Conservation (phyloP, 2,329 filamentous ascomycete genomes). For the Penicillium vulpinum region DNA sequence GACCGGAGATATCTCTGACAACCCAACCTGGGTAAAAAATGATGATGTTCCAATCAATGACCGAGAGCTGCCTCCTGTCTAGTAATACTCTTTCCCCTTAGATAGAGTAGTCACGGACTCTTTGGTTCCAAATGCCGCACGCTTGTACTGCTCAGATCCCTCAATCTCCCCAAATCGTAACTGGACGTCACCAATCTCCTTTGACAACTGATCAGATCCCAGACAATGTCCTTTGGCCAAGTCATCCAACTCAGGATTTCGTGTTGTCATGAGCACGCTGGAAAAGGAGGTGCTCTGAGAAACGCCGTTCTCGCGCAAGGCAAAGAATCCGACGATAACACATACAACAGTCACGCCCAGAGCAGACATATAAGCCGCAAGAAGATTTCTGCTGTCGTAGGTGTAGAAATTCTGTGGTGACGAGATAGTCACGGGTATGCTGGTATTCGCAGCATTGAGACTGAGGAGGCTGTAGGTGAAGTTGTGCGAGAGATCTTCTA, state of each 20-base stretch:
- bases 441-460: slow-evolving; percentile 9
- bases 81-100: slow-evolving; percentile 1
- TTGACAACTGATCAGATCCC: not conserved
- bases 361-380: not conserved
- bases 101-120: not conserved
- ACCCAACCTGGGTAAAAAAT: not conserved
- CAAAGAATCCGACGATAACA: slow-evolving; percentile 2
- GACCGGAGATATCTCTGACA: not conserved
- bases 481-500: slow-evolving; percentile 14
- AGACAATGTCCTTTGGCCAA: slow-evolving; percentile 8
- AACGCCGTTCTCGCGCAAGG: slow-evolving; percentile 8
- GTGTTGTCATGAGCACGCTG: slow-evolving; percentile 11
- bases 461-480: slow-evolving; percentile 15
- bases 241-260: slow-evolving; percentile 12
- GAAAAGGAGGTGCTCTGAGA: slow-evolving; percentile 9
- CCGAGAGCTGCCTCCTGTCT: not conserved
- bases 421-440: not conserved
- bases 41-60: not conserved
- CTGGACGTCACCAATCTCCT: not conserved
- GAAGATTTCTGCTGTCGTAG: not conserved
- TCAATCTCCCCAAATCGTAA: slow-evolving; percentile 5
- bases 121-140: slow-evolving; percentile 4
- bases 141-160: not conserved
- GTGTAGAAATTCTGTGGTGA: slow-evolving; percentile 1
- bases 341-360: not conserved